Conservation (phyloP, 345 rosid species). For the Trapa incisa region DNA sequence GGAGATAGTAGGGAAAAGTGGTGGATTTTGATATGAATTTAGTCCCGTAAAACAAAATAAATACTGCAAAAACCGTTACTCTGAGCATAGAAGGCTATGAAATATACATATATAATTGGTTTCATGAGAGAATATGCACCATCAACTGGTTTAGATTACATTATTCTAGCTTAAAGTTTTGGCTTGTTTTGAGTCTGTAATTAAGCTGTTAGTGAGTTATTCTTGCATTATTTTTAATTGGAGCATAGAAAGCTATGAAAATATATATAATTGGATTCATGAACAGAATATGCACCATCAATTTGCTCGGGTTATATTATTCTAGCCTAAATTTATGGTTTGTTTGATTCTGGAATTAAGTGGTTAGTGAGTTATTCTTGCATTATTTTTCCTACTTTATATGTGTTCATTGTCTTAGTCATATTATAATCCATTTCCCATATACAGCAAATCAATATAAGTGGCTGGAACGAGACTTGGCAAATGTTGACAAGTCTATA, state of each 20-base stretch:
- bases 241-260: not conserved
- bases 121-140: not conserved
- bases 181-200: not conserved
- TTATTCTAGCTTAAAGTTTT: not conserved
- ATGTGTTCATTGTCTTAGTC: not conserved
- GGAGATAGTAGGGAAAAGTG: not conserved
- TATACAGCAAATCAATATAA: constrained; percentile 54
- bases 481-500: constrained; percentile 38
- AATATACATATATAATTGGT: not conserved
- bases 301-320: not conserved
- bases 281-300: not conserved
- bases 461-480: constrained; percentile 69
- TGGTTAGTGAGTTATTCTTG: not conserved
- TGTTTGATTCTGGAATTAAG: not conserved
- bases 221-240: not conserved
- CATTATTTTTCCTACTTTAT: not conserved
- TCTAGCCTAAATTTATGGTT: not conserved
- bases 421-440: not conserved
- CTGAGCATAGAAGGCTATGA: not conserved
- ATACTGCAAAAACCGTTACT: not conserved
- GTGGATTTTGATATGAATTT: not conserved
- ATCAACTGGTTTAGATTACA: not conserved
- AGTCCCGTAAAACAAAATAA: not conserved
- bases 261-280: not conserved
- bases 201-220: not conserved